Base-by-base conservation (phyloP, 495 filamentous ascomycete species). In the Hyphodiscus hymeniophilus region DNA sequence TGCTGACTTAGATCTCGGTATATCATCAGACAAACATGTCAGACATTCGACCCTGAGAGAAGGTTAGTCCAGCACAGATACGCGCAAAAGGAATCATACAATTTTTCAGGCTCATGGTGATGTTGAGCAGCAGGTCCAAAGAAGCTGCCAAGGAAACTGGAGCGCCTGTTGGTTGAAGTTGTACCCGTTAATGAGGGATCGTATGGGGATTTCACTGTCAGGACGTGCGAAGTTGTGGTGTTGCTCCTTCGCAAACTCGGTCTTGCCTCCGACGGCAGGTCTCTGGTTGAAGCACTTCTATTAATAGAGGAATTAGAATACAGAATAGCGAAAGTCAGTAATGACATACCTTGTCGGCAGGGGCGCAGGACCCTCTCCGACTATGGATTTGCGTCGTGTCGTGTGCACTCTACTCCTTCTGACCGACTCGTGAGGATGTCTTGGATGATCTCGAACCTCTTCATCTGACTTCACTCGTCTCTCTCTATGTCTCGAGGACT, bases 21-120 rank as follows among this genome's bases (percentile, higher is more conserved):
- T 59, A 47, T 81, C 76, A 41, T 82, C 74, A 28, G 79, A 74
- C 55, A 80, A 61, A 63, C 87, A 92, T 20, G 74, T 77, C 15
- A 88, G 61, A 48, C 86, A 91, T 57, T 80, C 71, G 24, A 80
- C 71, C 47, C 83, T 86, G 40, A 2, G 1, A 17, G 6, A 2
- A 16, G 1, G 21, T 50, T 36, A 53, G 45, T 22, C 46, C 17
- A 21, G 20, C 7, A 28, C 13, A 23, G 20, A 21, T 41, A 11
- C 13, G 16, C 8, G 26, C 7, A 7, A 23, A 22, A 42, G n/a
- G 18, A 12, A 26, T 38, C 48, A 39, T 54, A 60, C 54, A 57
- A 38, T 41, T 40, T 57, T 33, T 55, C 54, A 7, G 58, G 54
- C 33, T 60, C 54, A 8, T 26, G 51, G n/a, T 32, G 28, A n/a